Conservation (phyloP, 2,329 filamentous ascomycete species). For the Claviceps sp. region DNA sequence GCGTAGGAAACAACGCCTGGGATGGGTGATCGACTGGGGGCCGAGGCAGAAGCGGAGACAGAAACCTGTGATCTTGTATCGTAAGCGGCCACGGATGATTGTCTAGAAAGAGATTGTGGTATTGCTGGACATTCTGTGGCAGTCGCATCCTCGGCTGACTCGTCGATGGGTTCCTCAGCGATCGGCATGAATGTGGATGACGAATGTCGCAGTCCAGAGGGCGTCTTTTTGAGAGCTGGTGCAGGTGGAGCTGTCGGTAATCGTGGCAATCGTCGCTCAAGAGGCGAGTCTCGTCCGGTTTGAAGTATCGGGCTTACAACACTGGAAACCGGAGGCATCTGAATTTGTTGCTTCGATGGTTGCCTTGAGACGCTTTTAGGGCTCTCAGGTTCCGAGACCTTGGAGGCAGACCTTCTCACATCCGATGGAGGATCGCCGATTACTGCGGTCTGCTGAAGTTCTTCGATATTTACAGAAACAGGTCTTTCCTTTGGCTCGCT, state of each 20-base stretch:
- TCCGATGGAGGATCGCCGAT: slow-evolving; percentile 28
- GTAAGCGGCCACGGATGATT: slow-evolving; percentile 9
- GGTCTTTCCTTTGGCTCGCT: slow-evolving; percentile 31
- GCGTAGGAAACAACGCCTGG: slow-evolving; percentile 36
- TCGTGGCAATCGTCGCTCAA: background rate
- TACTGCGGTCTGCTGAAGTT: slow-evolving; percentile 50
- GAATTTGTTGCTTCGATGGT: slow-evolving; percentile 12
- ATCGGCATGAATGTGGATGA: slow-evolving; percentile 25
- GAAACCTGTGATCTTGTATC: slow-evolving; percentile 9
- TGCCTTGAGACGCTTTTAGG: slow-evolving; percentile 5
- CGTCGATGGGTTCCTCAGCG: slow-evolving; percentile 25
- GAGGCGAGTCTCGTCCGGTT: background rate
- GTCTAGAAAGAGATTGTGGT: slow-evolving; percentile 6
- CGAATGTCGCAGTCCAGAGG: slow-evolving; percentile 10
- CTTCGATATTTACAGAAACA: slow-evolving; percentile 49
- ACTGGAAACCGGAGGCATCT: slow-evolving; percentile 10
- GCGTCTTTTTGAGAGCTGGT: slow-evolving; percentile 12
- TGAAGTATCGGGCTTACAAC: background rate
- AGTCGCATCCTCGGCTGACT: slow-evolving; percentile 8
- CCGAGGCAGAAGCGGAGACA: background rate
- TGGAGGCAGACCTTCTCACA: slow-evolving; percentile 17
- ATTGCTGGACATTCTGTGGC: slow-evolving; percentile 3
- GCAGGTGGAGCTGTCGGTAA: background rate
- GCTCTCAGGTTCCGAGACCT: slow-evolving; percentile 13
- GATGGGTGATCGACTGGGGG: slow-evolving; percentile 14